Conservation (phyloP, 805 yeast genomes). For the Candida suzukii region DNA sequence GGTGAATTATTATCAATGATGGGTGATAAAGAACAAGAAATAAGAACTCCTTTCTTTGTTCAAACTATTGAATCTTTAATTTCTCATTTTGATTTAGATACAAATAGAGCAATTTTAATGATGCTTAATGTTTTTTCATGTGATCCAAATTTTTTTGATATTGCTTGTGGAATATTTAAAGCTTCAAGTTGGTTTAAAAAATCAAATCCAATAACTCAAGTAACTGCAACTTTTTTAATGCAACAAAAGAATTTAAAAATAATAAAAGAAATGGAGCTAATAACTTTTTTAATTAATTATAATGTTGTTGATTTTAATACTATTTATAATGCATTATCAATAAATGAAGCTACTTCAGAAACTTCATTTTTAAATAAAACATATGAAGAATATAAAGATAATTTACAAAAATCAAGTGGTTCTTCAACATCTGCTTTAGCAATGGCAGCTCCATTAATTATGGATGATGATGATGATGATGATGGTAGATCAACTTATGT, state of each 20-base stretch:
- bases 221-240: background rate
- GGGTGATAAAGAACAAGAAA: conserved; percentile 30
- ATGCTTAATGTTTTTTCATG: conserved; percentile 45
- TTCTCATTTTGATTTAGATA: conserved; percentile 74
- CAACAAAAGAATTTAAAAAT: background rate
- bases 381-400: conserved; percentile 36
- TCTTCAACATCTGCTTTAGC: conserved; percentile 78
- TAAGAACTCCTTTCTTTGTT: conserved; percentile 36
- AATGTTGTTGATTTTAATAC: conserved; percentile 60
- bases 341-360: conserved; percentile 31
- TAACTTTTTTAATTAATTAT: conserved; percentile 54
- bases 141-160: conserved; percentile 33
- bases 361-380: conserved; percentile 28
- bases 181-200: conserved; percentile 57
- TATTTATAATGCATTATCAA: conserved; percentile 49
- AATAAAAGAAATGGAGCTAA: conserved; percentile 21
- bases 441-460: conserved; percentile 74
- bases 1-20: conserved; percentile 40
- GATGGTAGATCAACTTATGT: conserved; percentile 1
- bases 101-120: conserved; percentile 60
- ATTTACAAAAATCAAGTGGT: conserved; percentile 46
- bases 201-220: conserved; percentile 1
- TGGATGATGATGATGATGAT: conserved; percentile 52
- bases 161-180: conserved; percentile 43
- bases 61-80: conserved; percentile 49